Percentiles rank a stretch among this genome's conserved stretches.
Conservation (phyloP, 2,329 filamentous ascomycete genomes). For the Pseudophaeomoniella oleicola region DNA sequence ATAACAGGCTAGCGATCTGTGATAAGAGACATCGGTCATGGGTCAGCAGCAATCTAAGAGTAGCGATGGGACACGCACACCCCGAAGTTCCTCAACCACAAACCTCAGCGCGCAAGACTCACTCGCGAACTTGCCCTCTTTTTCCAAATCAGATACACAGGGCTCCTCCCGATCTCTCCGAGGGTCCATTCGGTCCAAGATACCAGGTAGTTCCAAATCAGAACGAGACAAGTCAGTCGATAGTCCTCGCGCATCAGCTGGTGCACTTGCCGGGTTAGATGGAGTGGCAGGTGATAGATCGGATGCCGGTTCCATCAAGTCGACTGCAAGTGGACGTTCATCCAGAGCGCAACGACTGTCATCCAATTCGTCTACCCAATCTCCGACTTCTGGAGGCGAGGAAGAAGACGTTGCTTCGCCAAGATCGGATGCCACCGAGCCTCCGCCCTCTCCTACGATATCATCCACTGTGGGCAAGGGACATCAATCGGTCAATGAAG, state of each 20-base stretch:
- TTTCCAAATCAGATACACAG: conserved; percentile 83
- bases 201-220: conserved; percentile 43
- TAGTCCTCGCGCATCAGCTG: conserved; percentile 64
- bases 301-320: conserved; percentile 63
- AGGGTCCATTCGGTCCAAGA: conserved; percentile 71
- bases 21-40: conserved; percentile 18
- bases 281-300: conserved; percentile 43
- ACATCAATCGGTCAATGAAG: conserved; percentile 63
- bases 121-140: conserved; percentile 78
- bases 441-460: conserved; percentile 78
- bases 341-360: conserved; percentile 13
- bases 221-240: conserved; percentile 37
- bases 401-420: conserved; percentile 32
- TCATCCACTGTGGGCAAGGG: conserved; percentile 58
- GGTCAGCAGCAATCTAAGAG: conserved; percentile 38
- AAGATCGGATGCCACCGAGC: conserved; percentile 34
- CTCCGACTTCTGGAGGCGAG: conserved; percentile 15
- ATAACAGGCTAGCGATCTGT: not conserved
- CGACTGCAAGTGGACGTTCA: conserved; percentile 40
- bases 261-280: conserved; percentile 48
- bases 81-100: conserved; percentile 23
- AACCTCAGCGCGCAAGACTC: conserved; percentile 31
- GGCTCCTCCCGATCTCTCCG: conserved; percentile 80
- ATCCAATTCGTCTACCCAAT: conserved; percentile 19
- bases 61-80: conserved; percentile 38